A percentile compares a stretch with the other conserved stretches of the same genome.
These are phyloP conservation scores for Axilococcus clingmanii DNA, from an alignment of 139 green algal species.

Conservation along the genomic window DNA sequence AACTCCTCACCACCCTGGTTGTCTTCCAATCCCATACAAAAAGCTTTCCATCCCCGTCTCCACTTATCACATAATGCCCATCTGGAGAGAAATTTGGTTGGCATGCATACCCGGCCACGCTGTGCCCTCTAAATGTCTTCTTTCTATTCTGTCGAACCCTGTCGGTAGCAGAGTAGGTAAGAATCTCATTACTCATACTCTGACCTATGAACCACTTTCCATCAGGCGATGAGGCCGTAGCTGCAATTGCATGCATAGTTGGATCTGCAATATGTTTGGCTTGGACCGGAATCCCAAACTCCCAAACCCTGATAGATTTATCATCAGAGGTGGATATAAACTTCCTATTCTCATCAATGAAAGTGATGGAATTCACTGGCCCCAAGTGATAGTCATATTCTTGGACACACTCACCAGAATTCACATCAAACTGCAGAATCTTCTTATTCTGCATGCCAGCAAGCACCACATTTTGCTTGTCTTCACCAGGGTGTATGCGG, in stretches of 20 bases:
- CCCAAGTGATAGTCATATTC: slow-evolving; percentile 97
- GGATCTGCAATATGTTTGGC: slow-evolving; percentile 93
- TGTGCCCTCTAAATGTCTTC: slow-evolving; percentile 93
- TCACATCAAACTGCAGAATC: slow-evolving; percentile 86
- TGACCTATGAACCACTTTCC: slow-evolving; percentile 63
- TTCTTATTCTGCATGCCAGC: slow-evolving; percentile 78
- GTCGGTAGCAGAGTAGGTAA: slow-evolving; percentile 86
- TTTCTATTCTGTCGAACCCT: slow-evolving; percentile 87
- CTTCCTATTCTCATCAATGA: slow-evolving; percentile 79
- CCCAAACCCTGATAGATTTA: slow-evolving; percentile 97
- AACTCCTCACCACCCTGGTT: slow-evolving; percentile 35
- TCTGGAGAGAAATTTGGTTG: slow-evolving; percentile 64
- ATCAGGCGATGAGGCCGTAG: slow-evolving; percentile 61
- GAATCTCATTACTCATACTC: slow-evolving; percentile 66
- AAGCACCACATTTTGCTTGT: slow-evolving; percentile 87
- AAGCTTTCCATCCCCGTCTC: slow-evolving; percentile 80
- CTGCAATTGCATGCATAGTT: slow-evolving; percentile 91
- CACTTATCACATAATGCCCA: slow-evolving; percentile 70
- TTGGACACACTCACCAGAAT: slow-evolving; percentile 75
- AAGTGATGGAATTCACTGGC: slow-evolving; percentile 95
- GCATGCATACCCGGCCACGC: slow-evolving; percentile 25
- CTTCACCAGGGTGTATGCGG: slow-evolving; percentile 80
- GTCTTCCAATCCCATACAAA: slow-evolving; percentile 98
- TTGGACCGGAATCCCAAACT: slow-evolving; percentile 93
- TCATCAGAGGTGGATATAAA: slow-evolving; percentile 88